A percentile compares a stretch with the other conserved stretches of the same genome.
These are phyloP conservation scores for Friedmanniomyces endolithicus DNA, from an alignment of 495 filamentous ascomycete species.

Conservation along the genomic window DNA sequence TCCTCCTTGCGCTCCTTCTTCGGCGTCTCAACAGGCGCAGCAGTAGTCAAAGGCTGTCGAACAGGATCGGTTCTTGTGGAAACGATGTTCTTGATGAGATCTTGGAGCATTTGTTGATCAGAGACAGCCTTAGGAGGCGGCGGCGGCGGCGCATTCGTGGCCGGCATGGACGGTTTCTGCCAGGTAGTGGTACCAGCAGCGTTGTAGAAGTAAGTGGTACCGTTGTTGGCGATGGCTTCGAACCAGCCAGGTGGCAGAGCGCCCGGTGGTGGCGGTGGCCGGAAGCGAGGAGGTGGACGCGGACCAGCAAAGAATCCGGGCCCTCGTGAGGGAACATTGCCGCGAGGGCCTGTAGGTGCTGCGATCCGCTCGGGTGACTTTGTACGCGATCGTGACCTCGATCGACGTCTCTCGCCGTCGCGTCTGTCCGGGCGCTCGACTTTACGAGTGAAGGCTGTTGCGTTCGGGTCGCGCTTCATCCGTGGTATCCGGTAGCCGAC, in stretches of 20 bases:
- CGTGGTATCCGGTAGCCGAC: slow-evolving; percentile 93
- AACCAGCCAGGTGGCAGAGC: slow-evolving; percentile 73
- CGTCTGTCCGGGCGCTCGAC: slow-evolving; percentile 48
- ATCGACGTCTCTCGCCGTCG: slow-evolving; percentile 32
- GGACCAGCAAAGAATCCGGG: slow-evolving; percentile 40
- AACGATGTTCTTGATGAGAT: slow-evolving; percentile 76
- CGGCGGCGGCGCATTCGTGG: slow-evolving; percentile 41
- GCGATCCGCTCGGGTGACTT: slow-evolving; percentile 41
- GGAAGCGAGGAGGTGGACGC: slow-evolving; percentile 38
- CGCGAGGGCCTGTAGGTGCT: slow-evolving; percentile 55
- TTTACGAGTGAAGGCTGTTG: slow-evolving; percentile 45
- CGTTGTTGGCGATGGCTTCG: slow-evolving; percentile 49
- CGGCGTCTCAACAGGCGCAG: slow-evolving; percentile 37
- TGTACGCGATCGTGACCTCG: slow-evolving; percentile 43
- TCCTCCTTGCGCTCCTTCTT: slow-evolving; percentile 57
- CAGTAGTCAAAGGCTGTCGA: slow-evolving; percentile 39
- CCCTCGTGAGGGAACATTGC: slow-evolving; percentile 50
- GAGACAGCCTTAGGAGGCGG: slow-evolving; percentile 52
- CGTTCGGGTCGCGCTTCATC: slow-evolving; percentile 50
- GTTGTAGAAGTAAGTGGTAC: slow-evolving; percentile 70
- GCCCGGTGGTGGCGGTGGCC: slow-evolving; percentile 41
- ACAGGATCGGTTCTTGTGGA: slow-evolving; percentile 53
- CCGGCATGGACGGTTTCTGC: slow-evolving; percentile 57
- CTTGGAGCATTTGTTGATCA: slow-evolving; percentile 57
- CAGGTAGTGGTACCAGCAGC: slow-evolving; percentile 63